Base-by-base conservation (phyloP, 202 grass and related monocot genomes). In the Bolboschoenoplectus hybrid region DNA sequence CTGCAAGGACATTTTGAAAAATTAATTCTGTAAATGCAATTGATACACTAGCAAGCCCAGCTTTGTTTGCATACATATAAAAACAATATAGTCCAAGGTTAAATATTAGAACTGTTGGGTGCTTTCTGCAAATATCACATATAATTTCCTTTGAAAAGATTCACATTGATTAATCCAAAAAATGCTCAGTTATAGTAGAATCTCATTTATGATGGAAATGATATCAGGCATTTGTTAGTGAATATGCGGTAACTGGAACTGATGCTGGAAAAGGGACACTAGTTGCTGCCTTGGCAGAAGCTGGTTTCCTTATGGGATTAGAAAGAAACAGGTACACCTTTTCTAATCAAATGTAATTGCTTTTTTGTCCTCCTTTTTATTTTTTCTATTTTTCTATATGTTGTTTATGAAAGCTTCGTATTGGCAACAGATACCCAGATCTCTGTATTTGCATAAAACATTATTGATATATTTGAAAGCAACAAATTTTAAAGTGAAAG, bases 201-300 rank as follows among this genome's bases (percentile, higher is more conserved):
- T 74, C 74, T 70, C 46, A 57, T 86, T 44, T 32, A 35, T 55
- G 50, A 58, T 57, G 52, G 52, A 36, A 39, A 67, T 84, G 12
- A 88, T 83, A 55, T 20, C 34, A 95, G 93, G 93, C 89, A 62
- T 88, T 95, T 89, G 91, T 95, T 84, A 95, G 93, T 83, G 93
- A 95, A 82, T 95, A 92, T 92, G 91, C 93, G 41, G 93, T 92
- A 65, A 95, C 91, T 85, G 93, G 89, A 88, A 87, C 82, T 82
- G 93, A 95, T 91, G 91, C 91, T 74, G 93, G 93, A 58, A 91
- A 81, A 84, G 93, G 89, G 84, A 95, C 90, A 40, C 87, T 95
- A 73, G 63, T 95, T 86, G 91, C 93, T 7, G 87, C 93, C 83
- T 86, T 95, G 83, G 90, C 90, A 82, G 90, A 95, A 89, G 91